Percentiles rank a stretch among this genome's conserved stretches.
phyloP scores from a whole-genome alignment of 1,284 basidiomycete species.

The Mixia osmundae region DNA sequence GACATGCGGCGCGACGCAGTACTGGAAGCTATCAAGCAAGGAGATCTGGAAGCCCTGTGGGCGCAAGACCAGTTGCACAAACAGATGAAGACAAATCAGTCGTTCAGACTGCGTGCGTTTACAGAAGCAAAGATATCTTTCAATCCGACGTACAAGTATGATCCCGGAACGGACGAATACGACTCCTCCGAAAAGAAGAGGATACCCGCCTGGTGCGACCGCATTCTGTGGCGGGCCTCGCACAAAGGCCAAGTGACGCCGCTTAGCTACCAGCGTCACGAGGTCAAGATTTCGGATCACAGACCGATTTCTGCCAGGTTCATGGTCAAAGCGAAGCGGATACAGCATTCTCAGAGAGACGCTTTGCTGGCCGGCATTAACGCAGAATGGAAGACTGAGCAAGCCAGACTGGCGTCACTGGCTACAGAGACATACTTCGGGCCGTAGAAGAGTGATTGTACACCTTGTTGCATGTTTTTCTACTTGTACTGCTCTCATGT shows the following conservation, averaged over 20 bases:
- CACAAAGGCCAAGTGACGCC: conserved; percentile 5
- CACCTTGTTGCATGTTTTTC: too few species aligned
- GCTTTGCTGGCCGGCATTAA: too few species aligned
- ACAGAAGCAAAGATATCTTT: conserved; percentile 59
- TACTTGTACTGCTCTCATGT: too few species aligned
- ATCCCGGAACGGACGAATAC: conserved; percentile 42
- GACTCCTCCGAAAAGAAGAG: conserved; percentile 73
- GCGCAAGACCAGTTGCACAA: conserved; percentile 70
- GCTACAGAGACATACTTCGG: too few species aligned
- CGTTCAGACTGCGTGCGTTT: conserved; percentile 63
- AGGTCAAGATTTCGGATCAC: conserved; percentile 56
- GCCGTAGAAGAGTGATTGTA: too few species aligned
- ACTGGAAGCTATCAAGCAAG: conserved; percentile 36
- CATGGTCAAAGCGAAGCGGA: conserved; percentile 40
- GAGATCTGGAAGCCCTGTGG: conserved; percentile 40
- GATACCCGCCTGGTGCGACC: conserved; percentile 87
- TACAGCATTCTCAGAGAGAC: too few species aligned
- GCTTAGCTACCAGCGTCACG: conserved; percentile 38
- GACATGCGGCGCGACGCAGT: conserved; percentile 66
- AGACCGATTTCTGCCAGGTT: conserved; percentile 64
- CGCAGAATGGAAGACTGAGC: too few species aligned
- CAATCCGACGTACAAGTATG: conserved; percentile 88
- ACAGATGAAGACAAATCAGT: conserved; percentile 62
- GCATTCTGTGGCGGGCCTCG: conserved; percentile 41
- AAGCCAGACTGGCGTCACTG: too few species aligned